Evolutionary conservation across 768 basidiomycete species (phyloP).

Genomic region (Boletales sp.): DNA sequence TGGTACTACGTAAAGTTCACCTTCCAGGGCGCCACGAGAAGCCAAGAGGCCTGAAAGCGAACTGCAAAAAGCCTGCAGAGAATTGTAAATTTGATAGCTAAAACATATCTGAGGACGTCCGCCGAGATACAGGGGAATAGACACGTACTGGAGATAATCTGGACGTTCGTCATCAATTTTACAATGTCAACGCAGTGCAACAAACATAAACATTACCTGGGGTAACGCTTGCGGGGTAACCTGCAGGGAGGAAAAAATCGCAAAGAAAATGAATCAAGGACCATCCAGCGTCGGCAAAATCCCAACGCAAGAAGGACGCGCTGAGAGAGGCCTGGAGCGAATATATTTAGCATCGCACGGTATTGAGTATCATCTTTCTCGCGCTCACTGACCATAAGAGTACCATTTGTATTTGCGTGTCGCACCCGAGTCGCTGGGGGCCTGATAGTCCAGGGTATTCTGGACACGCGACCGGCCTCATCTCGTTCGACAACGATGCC

Average conservation of each 20-base stretch:
- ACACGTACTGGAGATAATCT: conserved; percentile 55
- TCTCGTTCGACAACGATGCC: conserved; percentile 18
- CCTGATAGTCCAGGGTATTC: conserved; percentile 8
- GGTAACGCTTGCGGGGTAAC: conserved; percentile 59
- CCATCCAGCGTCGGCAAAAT: not conserved
- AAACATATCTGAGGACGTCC: not conserved
- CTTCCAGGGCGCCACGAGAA: conserved; percentile 66
- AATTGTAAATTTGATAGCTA: conserved; percentile 67
- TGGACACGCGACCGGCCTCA: conserved; percentile 17
- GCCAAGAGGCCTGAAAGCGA: conserved; percentile 63
- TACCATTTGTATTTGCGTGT: not conserved
- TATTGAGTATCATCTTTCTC: not conserved
- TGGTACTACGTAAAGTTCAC: conserved; percentile 26
- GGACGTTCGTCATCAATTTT: not conserved
- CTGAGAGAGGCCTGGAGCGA: not conserved
- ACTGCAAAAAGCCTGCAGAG: conserved; percentile 67
- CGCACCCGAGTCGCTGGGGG: not conserved
- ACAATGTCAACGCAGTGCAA: not conserved
- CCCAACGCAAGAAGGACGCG: not conserved
- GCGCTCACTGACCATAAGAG: conserved; percentile 16
- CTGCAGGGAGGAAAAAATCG: conserved; percentile 55
- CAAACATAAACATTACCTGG: conserved; percentile 28
- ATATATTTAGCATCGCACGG: no score
- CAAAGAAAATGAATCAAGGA: conserved; percentile 17
- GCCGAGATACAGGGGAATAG: not conserved